Conservation (phyloP, 768 basidiomycete genomes). For the Agaricus subrufescens region DNA sequence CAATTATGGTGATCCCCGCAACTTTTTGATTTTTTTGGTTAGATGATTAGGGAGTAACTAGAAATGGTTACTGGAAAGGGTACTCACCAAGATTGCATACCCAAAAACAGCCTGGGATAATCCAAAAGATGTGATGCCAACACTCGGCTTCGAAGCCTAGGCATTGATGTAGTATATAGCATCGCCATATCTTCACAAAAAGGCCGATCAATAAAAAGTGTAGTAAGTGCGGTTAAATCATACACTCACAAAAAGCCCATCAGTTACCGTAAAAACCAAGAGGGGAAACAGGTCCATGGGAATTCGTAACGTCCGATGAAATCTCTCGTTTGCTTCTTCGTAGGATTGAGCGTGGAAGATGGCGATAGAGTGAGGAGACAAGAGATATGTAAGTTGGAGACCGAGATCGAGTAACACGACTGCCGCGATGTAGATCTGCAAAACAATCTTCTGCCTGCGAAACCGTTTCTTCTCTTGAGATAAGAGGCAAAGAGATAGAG, state of each 20-base stretch:
- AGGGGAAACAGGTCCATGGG: not conserved
- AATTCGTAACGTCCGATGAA: not conserved
- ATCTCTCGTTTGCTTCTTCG: not conserved
- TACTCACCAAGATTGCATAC: not conserved
- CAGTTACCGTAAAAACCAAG: not conserved
- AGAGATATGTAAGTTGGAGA: not conserved
- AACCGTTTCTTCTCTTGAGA: not conserved
- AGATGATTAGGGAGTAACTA: not conserved
- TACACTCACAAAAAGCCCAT: not conserved
- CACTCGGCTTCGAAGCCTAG: not conserved
- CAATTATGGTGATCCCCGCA: not conserved
- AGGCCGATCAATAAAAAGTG: not conserved
- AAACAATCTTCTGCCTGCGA: not conserved
- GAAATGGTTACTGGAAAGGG: no score
- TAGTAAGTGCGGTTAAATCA: no score
- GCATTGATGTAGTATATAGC: not conserved
- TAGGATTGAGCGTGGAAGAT: not conserved
- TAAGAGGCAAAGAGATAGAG: not conserved
- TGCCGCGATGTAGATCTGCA: not conserved
- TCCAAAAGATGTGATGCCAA: not conserved
- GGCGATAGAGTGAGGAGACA: not conserved
- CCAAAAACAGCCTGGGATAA: not conserved
- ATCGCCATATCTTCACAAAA: conserved; percentile 1
- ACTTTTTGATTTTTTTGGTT: not conserved
- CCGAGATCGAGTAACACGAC: not conserved